Evolutionary conservation across 2,329 filamentous ascomycete species (phyloP).

Genomic region (Penicillium hordei): DNA sequence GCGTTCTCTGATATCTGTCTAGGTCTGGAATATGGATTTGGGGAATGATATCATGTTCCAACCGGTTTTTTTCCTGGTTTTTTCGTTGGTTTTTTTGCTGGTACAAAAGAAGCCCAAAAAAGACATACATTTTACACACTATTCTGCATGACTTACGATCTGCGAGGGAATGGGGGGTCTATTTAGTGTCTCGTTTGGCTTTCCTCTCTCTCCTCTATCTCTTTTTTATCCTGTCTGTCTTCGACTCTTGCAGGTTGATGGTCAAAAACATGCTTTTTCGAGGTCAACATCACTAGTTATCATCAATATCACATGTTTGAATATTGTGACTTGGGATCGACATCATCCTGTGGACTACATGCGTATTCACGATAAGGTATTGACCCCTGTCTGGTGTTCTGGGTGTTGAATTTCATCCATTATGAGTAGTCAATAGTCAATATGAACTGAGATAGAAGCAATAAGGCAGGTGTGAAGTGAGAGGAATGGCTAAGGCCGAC

Average conservation of each 20-base stretch:
- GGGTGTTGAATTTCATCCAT: no score
- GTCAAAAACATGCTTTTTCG: not conserved
- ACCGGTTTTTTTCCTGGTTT: not conserved
- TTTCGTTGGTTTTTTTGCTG: conserved; percentile 3
- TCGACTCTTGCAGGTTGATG: not conserved
- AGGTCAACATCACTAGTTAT: not conserved
- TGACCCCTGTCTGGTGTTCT: not conserved
- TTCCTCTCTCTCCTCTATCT: not conserved
- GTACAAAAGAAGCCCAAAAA: conserved; percentile 9
- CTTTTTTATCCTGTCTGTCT: not conserved
- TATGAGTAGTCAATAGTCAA: no score
- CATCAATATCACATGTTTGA: not conserved
- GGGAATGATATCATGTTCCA: not conserved
- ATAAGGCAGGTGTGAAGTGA: no score
- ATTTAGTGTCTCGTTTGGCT: not conserved
- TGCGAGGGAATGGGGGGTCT: not conserved
- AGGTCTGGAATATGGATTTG: not conserved
- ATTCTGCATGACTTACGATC: conserved; percentile 8
- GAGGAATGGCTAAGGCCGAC: not conserved
- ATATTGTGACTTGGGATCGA: not conserved
- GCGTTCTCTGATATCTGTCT: not conserved
- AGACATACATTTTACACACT: conserved; percentile 11
- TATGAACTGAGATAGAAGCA: no score
- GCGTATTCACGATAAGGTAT: not conserved
- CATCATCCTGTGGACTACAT: not conserved